Evolutionary conservation across 768 basidiomycete genomes (phyloP), one percentile per base, ranked within the genome.

Genomic region (Steccherinum ochraceum): DNA sequence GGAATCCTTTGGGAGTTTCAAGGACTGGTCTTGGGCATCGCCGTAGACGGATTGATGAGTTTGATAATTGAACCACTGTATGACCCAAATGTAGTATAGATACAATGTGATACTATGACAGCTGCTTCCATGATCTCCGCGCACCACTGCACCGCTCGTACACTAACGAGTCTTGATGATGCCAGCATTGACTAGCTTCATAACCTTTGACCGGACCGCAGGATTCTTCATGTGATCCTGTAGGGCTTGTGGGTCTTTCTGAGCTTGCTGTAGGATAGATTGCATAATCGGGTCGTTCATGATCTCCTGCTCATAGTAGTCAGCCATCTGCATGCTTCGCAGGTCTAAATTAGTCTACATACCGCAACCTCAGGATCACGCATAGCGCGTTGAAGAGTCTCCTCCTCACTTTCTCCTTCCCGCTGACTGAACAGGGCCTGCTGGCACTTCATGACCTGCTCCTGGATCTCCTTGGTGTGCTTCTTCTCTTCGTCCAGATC

Each of bases 151-250:
- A 19, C 41, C 10, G 18, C n/a, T 43, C 41, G 7, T 7, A 23
- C 40, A 54, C 81, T 70, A 89, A 60, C 89, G 76, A 24, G 93
- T 93, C 71, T 78, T 83, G 72, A 97, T 94, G 63, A 97, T 89
- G 51, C 94, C 95, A 24, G 93, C 93, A 51, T 90, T 89, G 61
- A 95, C 74, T 45, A 97, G 75, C 70, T 94, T 94, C 73, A 83
- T 77, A 56, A 96, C 89, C 75, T 94, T 95, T 50, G 74, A 67
- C 40, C 79, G 78, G 25, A 94, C 83, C 26, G 75, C 67, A 5
- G 91, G 86, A 62, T 94, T 96, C 80, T 93, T 92, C 86, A 98
- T 87, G 70, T 99, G 95, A 59, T 96, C 92, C 66, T 90, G 87
- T 52, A 99, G 72, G 20, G 94, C 90, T 42, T 79, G 74, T 4